Percentiles rank a stretch among this genome's conserved stretches.
Conservation (phyloP, 2,329 filamentous ascomycete genomes). For the Xylariaceae sp. region DNA sequence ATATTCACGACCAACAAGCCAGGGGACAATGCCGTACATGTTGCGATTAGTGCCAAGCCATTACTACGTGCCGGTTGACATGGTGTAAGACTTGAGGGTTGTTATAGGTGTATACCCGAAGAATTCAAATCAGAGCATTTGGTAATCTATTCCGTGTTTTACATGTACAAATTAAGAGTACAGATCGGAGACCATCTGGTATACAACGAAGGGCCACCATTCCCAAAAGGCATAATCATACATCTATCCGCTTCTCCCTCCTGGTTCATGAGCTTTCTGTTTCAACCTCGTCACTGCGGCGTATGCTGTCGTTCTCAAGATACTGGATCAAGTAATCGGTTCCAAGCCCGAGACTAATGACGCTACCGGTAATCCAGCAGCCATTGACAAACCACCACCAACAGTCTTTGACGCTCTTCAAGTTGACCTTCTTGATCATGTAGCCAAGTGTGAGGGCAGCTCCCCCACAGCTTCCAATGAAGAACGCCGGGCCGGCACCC, state of each 20-base stretch:
- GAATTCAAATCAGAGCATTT: neutral
- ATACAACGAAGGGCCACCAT: neutral
- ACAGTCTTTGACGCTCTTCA: conserved; percentile 71
- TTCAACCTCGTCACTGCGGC: neutral
- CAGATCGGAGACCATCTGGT: too few relatives aligned
- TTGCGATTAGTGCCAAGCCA: neutral
- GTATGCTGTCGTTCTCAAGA: conserved; percentile 38
- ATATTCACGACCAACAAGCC: neutral
- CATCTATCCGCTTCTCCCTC: neutral
- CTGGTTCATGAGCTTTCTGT: neutral
- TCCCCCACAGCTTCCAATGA: conserved; percentile 70
- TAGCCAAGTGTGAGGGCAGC: conserved; percentile 64
- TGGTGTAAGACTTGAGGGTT: neutral
- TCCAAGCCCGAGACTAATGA: conserved; percentile 64
- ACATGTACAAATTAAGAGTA: neutral
- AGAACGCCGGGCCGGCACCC: conserved; percentile 74
- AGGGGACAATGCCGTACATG: neutral
- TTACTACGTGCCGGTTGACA: too few relatives aligned
- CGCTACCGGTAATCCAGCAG: conserved; percentile 71
- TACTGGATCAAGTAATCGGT: conserved; percentile 66
- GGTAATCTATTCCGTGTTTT: neutral
- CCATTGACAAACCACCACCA: conserved; percentile 82
- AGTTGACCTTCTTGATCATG: conserved; percentile 72
- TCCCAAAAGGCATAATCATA: neutral
- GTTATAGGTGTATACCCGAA: neutral